These are phyloP conservation scores for Flueggea neowawraea DNA, from an alignment of 441 rosid genomes.

Conservation along the genomic window DNA sequence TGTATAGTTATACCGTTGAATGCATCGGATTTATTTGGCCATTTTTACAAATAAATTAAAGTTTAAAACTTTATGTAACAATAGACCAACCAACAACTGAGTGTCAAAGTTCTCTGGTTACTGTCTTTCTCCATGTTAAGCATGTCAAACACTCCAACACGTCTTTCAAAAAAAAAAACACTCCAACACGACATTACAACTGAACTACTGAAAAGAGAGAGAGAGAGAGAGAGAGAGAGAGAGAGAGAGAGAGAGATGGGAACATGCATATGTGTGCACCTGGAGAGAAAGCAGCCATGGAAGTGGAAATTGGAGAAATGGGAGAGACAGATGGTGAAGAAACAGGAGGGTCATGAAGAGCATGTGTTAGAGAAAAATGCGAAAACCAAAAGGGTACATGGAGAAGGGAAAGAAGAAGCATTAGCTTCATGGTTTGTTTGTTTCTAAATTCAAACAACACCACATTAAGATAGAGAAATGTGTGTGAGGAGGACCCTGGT, in stretches of 20 bases:
- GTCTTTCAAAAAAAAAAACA: no score
- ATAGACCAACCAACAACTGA: conserved; percentile 5
- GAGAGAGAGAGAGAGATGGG: neutral
- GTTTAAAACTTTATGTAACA: conserved; percentile 7
- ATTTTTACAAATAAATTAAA: neutral
- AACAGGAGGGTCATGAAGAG: conserved; percentile 25
- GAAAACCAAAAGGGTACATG: conserved; percentile 36
- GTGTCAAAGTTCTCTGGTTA: no score
- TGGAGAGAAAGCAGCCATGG: conserved; percentile 63
- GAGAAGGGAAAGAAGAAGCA: conserved; percentile 32
- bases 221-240: neutral
- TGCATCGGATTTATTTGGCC: conserved; percentile 18
- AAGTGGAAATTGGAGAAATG: conserved; percentile 30
- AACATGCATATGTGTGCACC: conserved; percentile 31
- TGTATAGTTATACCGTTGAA: conserved; percentile 10
- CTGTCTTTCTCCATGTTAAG: no score
- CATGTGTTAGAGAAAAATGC: conserved; percentile 19
- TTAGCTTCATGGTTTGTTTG: conserved; percentile 35
- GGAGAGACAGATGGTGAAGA: conserved; percentile 25
- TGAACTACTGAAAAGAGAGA: neutral
- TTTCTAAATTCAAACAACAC: conserved; percentile 18
- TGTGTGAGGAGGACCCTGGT: conserved; percentile 2
- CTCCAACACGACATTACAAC: neutral
- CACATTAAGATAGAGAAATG: conserved; percentile 27
- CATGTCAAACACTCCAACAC: no score